Evolutionary conservation across 108 stramenopile species (phyloP), one percentile per base, ranked within the genome.

Genomic region (Poteriospumella lacustris): DNA sequence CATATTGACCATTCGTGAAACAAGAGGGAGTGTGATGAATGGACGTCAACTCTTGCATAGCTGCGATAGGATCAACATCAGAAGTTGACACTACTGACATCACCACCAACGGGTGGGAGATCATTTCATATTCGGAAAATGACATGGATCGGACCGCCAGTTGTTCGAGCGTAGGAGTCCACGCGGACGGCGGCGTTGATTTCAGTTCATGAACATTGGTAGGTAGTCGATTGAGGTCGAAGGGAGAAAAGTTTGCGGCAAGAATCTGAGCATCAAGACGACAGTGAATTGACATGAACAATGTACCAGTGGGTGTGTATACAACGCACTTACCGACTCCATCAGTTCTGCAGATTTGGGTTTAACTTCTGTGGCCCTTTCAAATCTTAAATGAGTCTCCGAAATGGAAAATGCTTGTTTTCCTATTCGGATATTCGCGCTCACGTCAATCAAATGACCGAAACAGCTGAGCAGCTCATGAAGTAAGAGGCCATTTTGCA

Each of bases 1-100:
- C 70, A 73, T 73, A 73, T 38, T 73, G 70, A 19, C 12, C 70
- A 73, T 19, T 73, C 36, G 44, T 26, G 70, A 73, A 9, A 56
- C 70, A 73, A 24, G 70, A 26, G 33, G 70, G 70, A 19, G 36
- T 3, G 42, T 73, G 70, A 56, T 73, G 70, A 15, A 73, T 24
- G 3, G 70, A 73, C 12, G 41, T 19, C 19, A 73, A 56, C 70
- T 73, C 70, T 3, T 34, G 70, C 41, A 73, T 42, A 38, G n/a
- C 12, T 12, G 70, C 70, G 5, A 73, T 5, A 73, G 43, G 70
- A 56, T 73, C 70, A 19, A 73, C 33, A 73, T 73, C 70, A 12
- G 70, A 42, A 36, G 70, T 52, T 3, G 70, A n/a, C 36, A 73
- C 41, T 56, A 73, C 70, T 26, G 33, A 5, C 40, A 73, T 24